Percentiles rank a stretch among this genome's conserved stretches.
phyloP scores from a whole-genome alignment of 2,329 filamentous ascomycete genomes.

The Diplodia corticola region DNA sequence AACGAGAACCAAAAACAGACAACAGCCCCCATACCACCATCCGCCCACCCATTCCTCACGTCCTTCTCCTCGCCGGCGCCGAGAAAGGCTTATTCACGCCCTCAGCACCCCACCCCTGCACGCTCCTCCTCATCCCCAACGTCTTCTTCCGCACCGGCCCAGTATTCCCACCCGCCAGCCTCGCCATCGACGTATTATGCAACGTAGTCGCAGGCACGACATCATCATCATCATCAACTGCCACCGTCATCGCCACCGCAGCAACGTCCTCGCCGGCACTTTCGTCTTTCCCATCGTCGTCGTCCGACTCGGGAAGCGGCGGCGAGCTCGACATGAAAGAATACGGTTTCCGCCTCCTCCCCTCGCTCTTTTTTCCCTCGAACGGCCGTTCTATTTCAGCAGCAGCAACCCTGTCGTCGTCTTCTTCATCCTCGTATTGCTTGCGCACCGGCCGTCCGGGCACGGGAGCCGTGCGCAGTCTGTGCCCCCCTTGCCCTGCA shows the following conservation, averaged over 20 bases:
- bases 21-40: too few species aligned
- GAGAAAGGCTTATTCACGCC: slow-evolving; percentile 19
- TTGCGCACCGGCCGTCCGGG: slow-evolving; percentile 2
- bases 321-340: slow-evolving; percentile 13
- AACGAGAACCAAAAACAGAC: too few species aligned
- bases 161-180: slow-evolving; percentile 21
- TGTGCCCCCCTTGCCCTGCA: not conserved
- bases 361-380: too few species aligned
- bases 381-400: not conserved
- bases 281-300: not conserved
- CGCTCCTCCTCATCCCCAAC: slow-evolving; percentile 51
- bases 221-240: not conserved
- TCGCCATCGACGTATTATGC: slow-evolving; percentile 46
- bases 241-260: not conserved
- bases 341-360: not conserved
- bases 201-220: slow-evolving; percentile 29
- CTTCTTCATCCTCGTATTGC: not conserved
- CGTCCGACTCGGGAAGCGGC: not conserved
- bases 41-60: not conserved
- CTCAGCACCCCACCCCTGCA: slow-evolving; percentile 51
- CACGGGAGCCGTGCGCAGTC: slow-evolving; percentile 14
- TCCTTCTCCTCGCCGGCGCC: slow-evolving; percentile 4
- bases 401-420: not conserved
- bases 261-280: not conserved
- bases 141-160: slow-evolving; percentile 42